Percentiles rank a stretch among this genome's conserved stretches.
Conservation (phyloP, 1,284 basidiomycete species). For the Ceratobasidium sp. region DNA sequence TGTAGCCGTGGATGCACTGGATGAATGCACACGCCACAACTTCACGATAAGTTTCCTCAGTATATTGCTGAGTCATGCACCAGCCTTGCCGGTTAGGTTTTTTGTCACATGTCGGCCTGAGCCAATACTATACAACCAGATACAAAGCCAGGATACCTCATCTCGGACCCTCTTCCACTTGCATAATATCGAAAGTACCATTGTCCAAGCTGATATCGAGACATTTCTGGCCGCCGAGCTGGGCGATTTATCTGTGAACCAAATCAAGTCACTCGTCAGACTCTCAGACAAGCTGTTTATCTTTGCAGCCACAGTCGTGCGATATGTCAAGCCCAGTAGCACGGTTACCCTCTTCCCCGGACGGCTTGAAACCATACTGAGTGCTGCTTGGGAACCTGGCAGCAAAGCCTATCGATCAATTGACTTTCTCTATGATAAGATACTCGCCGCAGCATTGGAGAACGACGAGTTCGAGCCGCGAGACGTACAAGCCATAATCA, state of each 20-base stretch:
- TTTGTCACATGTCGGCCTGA: conserved; percentile 29
- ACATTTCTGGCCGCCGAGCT: conserved; percentile 3
- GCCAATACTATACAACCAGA: not conserved
- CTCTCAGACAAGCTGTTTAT: conserved; percentile 12
- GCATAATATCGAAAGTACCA: conserved; percentile 4
- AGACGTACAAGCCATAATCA: too few relatives aligned
- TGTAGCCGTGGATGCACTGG: conserved; percentile 24
- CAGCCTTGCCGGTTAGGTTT: conserved; percentile 3
- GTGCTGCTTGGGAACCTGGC: not conserved
- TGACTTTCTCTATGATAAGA: not conserved
- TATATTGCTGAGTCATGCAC: not conserved
- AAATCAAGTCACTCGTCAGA: not conserved
- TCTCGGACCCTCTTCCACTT: not conserved
- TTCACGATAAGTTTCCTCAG: not conserved
- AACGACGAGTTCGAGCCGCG: not conserved
- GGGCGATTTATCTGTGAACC: not conserved
- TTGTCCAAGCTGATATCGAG: conserved; percentile 31
- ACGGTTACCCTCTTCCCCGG: not conserved
- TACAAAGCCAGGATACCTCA: not conserved
- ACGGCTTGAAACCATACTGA: not conserved
- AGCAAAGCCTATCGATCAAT: not conserved
- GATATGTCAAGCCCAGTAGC: conserved; percentile 2
- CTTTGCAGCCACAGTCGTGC: conserved; percentile 17
- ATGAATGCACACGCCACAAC: conserved; percentile 3
- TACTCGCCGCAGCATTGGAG: not conserved